phyloP scores from a whole-genome alignment of 2,329 filamentous ascomycete genomes.

The Esteya vermicola region DNA sequence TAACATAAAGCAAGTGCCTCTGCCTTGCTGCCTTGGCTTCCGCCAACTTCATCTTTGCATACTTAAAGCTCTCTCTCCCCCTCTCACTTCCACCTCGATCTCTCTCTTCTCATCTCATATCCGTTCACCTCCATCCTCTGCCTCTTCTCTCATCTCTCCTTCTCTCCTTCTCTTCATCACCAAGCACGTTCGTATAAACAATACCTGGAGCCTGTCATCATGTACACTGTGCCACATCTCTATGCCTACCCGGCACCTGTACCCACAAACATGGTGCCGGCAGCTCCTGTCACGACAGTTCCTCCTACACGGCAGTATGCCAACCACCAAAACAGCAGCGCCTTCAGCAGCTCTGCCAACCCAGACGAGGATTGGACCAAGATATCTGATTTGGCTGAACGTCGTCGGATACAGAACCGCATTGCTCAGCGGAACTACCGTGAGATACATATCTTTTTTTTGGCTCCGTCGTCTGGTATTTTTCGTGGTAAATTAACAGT shows the following conservation, averaged over 20 bases:
- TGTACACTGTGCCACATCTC: slow-evolving; percentile 29
- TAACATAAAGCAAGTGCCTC: no score
- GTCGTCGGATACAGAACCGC: slow-evolving; percentile 87
- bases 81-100: neutral
- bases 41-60: no score
- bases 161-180: neutral
- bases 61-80: no score
- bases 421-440: slow-evolving; percentile 97
- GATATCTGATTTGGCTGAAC: slow-evolving; percentile 92
- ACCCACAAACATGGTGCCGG: slow-evolving; percentile 13
- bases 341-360: slow-evolving; percentile 87
- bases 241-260: slow-evolving; percentile 22
- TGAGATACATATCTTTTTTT: slow-evolving; percentile 24
- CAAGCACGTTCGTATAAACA: neutral
- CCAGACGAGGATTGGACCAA: slow-evolving; percentile 98
- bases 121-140: no score
- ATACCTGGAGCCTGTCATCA: slow-evolving; percentile 11
- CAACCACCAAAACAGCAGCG: slow-evolving; percentile 72
- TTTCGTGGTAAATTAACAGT: neutral
- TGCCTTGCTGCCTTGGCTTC: no score
- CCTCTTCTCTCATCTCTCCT: neutral
- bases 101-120: neutral
- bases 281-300: slow-evolving; percentile 15
- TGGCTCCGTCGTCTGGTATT: neutral
- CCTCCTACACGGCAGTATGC: slow-evolving; percentile 51